These are phyloP conservation scores for Boletus bicolor DNA, from an alignment of 768 basidiomycete species.

Conservation along the genomic window DNA sequence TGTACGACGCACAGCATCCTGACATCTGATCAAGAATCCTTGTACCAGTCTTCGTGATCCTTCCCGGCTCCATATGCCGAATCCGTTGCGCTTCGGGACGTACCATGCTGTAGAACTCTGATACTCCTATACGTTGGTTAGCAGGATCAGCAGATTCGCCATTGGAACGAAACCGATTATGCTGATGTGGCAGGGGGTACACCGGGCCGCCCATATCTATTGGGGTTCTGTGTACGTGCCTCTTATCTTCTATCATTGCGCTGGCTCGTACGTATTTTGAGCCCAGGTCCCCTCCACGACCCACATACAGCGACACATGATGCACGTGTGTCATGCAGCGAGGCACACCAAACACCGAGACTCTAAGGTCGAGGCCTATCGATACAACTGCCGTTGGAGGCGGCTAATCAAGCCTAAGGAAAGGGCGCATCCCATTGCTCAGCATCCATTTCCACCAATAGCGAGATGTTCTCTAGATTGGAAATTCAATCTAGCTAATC, in stretches of 20 bases:
- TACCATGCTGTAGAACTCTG: slow-evolving; percentile 2
- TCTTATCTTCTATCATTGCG: slow-evolving; percentile 12
- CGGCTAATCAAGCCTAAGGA: neutral
- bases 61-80: neutral
- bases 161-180: neutral
- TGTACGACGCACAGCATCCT: neutral
- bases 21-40: neutral
- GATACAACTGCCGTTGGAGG: neutral
- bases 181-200: slow-evolving; percentile 16
- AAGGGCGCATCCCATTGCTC: neutral
- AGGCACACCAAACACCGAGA: neutral
- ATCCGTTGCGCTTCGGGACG: neutral
- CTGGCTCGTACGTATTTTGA: slow-evolving; percentile 15
- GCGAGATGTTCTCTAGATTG: neutral
- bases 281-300: slow-evolving; percentile 9
- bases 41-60: neutral
- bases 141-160: neutral
- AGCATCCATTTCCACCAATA: neutral
- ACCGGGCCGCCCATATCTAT: slow-evolving; percentile 4
- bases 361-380: neutral
- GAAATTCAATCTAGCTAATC: neutral
- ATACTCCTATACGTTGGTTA: neutral
- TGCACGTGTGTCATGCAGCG: slow-evolving; percentile 4
- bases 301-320: slow-evolving; percentile 3
- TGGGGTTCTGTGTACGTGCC: slow-evolving; percentile 18